Conservation (phyloP, 2,329 filamentous ascomycete genomes). For the Graphilbum sp. region DNA sequence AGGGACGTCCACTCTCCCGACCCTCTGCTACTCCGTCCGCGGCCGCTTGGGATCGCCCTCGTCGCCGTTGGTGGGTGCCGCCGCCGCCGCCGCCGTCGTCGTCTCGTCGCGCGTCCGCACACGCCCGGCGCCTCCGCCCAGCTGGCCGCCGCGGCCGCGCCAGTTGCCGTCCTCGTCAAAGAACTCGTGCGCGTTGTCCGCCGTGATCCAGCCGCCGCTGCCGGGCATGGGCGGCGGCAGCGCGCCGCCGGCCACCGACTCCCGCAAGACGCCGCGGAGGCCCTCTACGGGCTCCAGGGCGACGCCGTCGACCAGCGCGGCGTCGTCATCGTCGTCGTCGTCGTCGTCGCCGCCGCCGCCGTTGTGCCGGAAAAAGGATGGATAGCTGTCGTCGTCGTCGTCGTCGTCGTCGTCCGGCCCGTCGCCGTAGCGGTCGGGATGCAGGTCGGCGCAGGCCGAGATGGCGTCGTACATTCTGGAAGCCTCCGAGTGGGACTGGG, state of each 20-base stretch:
- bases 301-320: constrained; percentile 32
- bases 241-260: constrained; percentile 16
- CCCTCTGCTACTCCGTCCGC: constrained; percentile 22
- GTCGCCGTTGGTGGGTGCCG: constrained; percentile 14
- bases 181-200: constrained; percentile 75
- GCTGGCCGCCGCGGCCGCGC: constrained; percentile 35
- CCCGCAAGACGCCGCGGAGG: constrained; percentile 37
- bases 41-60: constrained; percentile 29
- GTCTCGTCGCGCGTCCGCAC: constrained; percentile 36
- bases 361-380: constrained; percentile 38
- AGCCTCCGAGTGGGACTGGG: constrained; percentile 15
- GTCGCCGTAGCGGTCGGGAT: constrained; percentile 50
- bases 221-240: constrained; percentile 55
- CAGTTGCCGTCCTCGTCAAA: constrained; percentile 72
- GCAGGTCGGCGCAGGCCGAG: constrained; percentile 57
- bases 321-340: constrained; percentile 32
- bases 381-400: constrained; percentile 32
- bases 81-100: constrained; percentile 6
- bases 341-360: constrained; percentile 37
- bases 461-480: constrained; percentile 51
- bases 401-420: constrained; percentile 41
- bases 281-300: constrained; percentile 39
- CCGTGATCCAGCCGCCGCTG: constrained; percentile 73
- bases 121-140: constrained; percentile 49
- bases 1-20: too few relatives aligned